A percentile compares a stretch with the other conserved stretches of the same genome.
Evolutionary conservation across 2,329 filamentous ascomycete genomes (phyloP).

Genomic region (Didymella exigua): DNA sequence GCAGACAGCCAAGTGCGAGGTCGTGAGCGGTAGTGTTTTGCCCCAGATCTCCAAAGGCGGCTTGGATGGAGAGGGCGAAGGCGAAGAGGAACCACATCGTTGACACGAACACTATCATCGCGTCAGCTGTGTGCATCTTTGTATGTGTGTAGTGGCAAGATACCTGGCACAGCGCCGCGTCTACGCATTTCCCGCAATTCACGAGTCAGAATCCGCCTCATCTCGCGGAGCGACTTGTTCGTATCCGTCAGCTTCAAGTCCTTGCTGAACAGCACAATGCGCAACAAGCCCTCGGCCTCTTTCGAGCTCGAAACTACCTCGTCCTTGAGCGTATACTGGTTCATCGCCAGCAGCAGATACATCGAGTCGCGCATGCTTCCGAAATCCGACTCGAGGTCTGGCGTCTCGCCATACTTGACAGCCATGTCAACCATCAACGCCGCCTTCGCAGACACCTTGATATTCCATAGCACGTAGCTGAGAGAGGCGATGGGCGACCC

Average conservation of each 20-base stretch:
- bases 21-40: slow-evolving; percentile 52
- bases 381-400: slow-evolving; percentile 41
- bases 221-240: slow-evolving; percentile 37
- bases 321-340: slow-evolving; percentile 52
- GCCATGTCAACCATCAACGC: slow-evolving; percentile 51
- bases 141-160: neutral
- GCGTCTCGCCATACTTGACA: slow-evolving; percentile 37
- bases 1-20: slow-evolving; percentile 52
- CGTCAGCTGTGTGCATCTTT: neutral
- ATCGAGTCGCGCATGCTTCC: slow-evolving; percentile 52
- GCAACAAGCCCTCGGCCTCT: slow-evolving; percentile 48
- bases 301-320: slow-evolving; percentile 30
- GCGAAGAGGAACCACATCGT: slow-evolving; percentile 53
- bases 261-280: slow-evolving; percentile 51
- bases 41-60: slow-evolving; percentile 46
- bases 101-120: slow-evolving; percentile 44
- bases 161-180: slow-evolving; percentile 48
- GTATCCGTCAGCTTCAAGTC: slow-evolving; percentile 41
- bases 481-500: slow-evolving; percentile 48
- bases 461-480: slow-evolving; percentile 50
- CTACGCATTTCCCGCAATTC: slow-evolving; percentile 50
- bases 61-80: slow-evolving; percentile 46
- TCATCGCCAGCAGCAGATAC: slow-evolving; percentile 53
- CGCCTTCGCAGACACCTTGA: slow-evolving; percentile 48
- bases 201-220: slow-evolving; percentile 46